phyloP scores from a whole-genome alignment of 2,329 filamentous ascomycete species.

The Chrysosporium keratinophilum region DNA sequence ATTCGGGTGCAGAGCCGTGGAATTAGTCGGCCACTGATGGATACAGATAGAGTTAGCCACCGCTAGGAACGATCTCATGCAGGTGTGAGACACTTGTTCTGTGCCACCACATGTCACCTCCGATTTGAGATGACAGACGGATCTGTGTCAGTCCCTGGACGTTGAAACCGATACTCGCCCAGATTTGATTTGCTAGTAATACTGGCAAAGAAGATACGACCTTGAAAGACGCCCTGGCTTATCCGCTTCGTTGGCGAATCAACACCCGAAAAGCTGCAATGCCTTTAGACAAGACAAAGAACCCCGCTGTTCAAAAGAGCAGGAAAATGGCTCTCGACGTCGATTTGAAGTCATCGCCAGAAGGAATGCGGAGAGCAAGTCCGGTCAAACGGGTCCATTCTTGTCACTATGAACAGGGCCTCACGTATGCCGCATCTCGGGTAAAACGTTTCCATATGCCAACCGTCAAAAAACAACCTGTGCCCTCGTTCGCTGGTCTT shows the following conservation, averaged over 20 bases:
- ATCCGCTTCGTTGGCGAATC: neutral
- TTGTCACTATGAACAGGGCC: neutral
- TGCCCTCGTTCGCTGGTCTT: neutral
- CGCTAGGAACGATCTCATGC: neutral
- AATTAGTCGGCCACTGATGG: neutral
- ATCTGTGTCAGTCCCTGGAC: neutral
- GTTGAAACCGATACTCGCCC: neutral
- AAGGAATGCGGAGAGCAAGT: neutral
- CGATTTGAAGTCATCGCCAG: neutral
- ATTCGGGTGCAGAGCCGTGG: neutral
- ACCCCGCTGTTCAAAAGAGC: neutral
- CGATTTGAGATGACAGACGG: neutral
- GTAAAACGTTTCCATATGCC: neutral
- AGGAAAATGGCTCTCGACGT: neutral
- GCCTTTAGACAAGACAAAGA: neutral
- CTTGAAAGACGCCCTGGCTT: neutral
- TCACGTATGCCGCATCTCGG: neutral
- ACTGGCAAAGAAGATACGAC: neutral
- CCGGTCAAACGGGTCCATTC: neutral
- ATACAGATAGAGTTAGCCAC: neutral
- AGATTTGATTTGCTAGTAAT: neutral
- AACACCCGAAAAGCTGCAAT: neutral
- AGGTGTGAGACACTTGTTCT: slow-evolving; percentile 7
- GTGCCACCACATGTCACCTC: slow-evolving; percentile 8
- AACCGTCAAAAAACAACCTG: too few species aligned